Percentiles rank a stretch among this genome's conserved stretches.
Conservation (phyloP, 2,329 filamentous ascomycete species). For the Tolypocladium tundrense region DNA sequence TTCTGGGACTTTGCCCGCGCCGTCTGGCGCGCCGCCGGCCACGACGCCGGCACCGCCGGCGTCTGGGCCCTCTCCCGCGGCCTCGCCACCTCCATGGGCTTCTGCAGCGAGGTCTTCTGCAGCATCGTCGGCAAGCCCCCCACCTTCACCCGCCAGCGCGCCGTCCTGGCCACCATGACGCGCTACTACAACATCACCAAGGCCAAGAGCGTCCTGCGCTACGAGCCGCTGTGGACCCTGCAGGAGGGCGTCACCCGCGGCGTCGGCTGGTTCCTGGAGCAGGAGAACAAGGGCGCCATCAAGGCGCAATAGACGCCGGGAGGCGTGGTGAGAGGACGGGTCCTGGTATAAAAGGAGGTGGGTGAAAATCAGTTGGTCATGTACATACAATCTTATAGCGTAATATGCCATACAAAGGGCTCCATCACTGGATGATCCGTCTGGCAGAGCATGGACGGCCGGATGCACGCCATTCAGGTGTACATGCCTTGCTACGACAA, state of each 20-base stretch:
- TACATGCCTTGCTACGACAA: no score
- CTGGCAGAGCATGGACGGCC: not conserved
- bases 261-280: conserved; percentile 44
- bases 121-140: conserved; percentile 39
- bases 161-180: conserved; percentile 62
- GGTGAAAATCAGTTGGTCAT: not conserved
- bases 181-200: conserved; percentile 71
- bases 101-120: conserved; percentile 41
- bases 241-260: conserved; percentile 51
- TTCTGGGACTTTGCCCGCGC: conserved; percentile 83
- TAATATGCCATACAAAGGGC: not conserved
- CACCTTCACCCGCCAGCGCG: conserved; percentile 48
- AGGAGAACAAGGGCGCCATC: conserved; percentile 28
- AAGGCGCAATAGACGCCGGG: conserved; percentile 9
- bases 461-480: not conserved
- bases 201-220: conserved; percentile 60
- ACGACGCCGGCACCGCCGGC: conserved; percentile 37
- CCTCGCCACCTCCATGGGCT: conserved; percentile 41
- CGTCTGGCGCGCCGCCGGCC: conserved; percentile 59
- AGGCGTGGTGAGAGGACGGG: not conserved
- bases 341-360: not conserved
- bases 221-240: conserved; percentile 55
- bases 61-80: conserved; percentile 45
- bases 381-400: not conserved
- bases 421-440: no score